phyloP scores from a whole-genome alignment of 2,329 filamentous ascomycete species.

The Colletotrichum phormii region DNA sequence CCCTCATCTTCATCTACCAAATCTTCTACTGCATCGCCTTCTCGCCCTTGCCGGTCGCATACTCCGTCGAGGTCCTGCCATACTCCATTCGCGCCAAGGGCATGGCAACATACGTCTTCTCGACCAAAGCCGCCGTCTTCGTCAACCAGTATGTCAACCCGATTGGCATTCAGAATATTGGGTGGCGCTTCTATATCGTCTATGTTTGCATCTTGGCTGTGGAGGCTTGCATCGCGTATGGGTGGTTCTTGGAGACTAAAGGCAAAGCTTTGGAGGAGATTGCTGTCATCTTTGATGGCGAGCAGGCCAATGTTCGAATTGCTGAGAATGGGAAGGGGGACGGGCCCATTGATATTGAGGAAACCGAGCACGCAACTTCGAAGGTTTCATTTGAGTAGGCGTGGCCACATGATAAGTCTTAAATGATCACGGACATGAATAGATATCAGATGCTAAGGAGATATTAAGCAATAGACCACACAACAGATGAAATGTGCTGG shows the following conservation, averaged over 20 bases:
- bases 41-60: constrained; percentile 62
- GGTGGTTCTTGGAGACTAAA: constrained; percentile 63
- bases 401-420: no score
- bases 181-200: constrained; percentile 68
- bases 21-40: constrained; percentile 66
- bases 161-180: constrained; percentile 60
- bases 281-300: constrained; percentile 65
- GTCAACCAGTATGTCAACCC: constrained; percentile 59
- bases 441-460: no score
- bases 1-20: constrained; percentile 50
- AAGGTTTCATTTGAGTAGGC: constrained; percentile 6
- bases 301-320: constrained; percentile 31
- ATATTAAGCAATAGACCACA: no score
- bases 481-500: no score
- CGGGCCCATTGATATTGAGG: constrained; percentile 14
- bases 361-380: constrained; percentile 20
- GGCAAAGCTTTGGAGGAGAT: constrained; percentile 65
- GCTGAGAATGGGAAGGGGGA: constrained; percentile 13
- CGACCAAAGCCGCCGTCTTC: constrained; percentile 45
- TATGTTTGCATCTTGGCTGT: constrained; percentile 61
- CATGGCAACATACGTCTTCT: constrained; percentile 48
- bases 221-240: constrained; percentile 58
- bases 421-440: no score
- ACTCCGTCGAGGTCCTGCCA: constrained; percentile 65
- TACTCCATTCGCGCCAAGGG: constrained; percentile 64